Evolutionary conservation across 306 rosid genomes (phyloP).

Genomic region (Pterocarpus macrocarpus): DNA sequence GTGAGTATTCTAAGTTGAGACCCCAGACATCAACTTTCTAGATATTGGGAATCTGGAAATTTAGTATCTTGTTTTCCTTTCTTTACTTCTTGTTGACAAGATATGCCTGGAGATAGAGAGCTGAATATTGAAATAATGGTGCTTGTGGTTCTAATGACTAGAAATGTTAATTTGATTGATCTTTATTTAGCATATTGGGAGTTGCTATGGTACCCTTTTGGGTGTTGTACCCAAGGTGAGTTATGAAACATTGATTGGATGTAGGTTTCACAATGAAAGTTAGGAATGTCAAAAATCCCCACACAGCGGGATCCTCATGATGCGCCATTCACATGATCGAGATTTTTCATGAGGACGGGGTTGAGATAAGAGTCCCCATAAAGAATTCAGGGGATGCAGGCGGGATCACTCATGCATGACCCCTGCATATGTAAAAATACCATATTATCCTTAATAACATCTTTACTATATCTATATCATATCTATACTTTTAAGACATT

Average conservation of each 20-base stretch:
- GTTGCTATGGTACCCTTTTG: not conserved
- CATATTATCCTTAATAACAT: too few species aligned
- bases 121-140: conserved; percentile 2
- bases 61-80: not conserved
- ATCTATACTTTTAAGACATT: too few species aligned
- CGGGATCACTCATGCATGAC: too few species aligned
- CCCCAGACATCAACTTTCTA: not conserved
- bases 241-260: not conserved
- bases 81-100: not conserved
- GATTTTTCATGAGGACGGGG: too few species aligned
- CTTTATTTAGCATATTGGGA: not conserved
- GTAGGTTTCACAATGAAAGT: not conserved
- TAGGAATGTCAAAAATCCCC: too few species aligned
- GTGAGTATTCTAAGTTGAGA: not conserved
- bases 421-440: too few species aligned
- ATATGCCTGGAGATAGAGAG: not conserved
- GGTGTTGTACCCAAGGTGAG: not conserved
- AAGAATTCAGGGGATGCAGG: too few species aligned
- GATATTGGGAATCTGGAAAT: conserved; percentile 5
- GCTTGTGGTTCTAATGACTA: not conserved
- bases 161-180: not conserved
- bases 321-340: too few species aligned
- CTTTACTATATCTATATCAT: too few species aligned
- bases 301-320: too few species aligned
- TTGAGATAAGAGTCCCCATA: too few species aligned